Evolutionary conservation across 768 basidiomycete species (phyloP).

Genomic region (Tylopilus felleus): DNA sequence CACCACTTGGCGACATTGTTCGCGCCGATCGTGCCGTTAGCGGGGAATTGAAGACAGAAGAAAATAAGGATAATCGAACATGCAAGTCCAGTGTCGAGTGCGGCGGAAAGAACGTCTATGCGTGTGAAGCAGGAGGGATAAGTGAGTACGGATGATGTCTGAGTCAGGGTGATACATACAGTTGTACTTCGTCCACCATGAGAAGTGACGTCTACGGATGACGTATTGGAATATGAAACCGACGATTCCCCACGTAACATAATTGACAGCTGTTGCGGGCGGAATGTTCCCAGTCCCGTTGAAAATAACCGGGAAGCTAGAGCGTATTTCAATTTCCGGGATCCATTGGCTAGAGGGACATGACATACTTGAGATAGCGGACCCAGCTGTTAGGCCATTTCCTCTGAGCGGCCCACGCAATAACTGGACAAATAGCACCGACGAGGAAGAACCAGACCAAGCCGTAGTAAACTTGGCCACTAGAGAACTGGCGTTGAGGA

Average conservation of each 20-base stretch:
- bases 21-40: conserved; percentile 55
- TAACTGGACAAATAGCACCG: conserved; percentile 59
- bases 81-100: conserved; percentile 67
- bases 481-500: conserved; percentile 69
- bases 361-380: conserved; percentile 60
- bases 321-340: neutral
- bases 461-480: conserved; percentile 59
- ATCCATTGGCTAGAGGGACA: neutral
- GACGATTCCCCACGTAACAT: conserved; percentile 64
- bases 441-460: conserved; percentile 78
- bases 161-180: conserved; percentile 26
- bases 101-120: conserved; percentile 63
- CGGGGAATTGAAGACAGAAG: conserved; percentile 62
- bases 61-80: conserved; percentile 54
- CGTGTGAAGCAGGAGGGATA: neutral
- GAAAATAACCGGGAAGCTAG: conserved; percentile 51
- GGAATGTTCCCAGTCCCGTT: conserved; percentile 59
- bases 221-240: conserved; percentile 66
- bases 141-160: neutral
- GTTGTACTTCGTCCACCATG: conserved; percentile 63
- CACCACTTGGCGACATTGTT: conserved; percentile 61
- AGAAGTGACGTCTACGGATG: conserved; percentile 59
- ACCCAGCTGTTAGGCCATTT: conserved; percentile 64
- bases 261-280: conserved; percentile 63
- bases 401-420: conserved; percentile 50